phyloP scores from a whole-genome alignment of 2,329 filamentous ascomycete species.

The Piedraia hortae region DNA sequence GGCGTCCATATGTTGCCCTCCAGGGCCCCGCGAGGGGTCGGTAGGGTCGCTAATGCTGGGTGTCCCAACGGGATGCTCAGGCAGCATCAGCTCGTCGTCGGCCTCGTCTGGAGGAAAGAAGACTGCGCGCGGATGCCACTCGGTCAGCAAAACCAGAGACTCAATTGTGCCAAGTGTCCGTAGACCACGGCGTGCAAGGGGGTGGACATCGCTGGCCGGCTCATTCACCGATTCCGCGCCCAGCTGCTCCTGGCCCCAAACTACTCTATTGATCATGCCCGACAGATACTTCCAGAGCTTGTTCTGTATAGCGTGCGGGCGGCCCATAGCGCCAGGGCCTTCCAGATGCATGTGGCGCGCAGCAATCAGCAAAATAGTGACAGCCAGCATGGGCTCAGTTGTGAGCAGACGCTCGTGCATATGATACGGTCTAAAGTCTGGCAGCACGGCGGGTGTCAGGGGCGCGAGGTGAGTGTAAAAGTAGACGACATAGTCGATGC shows the following conservation, averaged over 20 bases:
- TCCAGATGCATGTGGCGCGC: slow-evolving; percentile 62
- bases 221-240: slow-evolving; percentile 48
- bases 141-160: slow-evolving; percentile 74
- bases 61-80: slow-evolving; percentile 39
- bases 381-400: slow-evolving; percentile 76
- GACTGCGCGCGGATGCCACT: slow-evolving; percentile 86
- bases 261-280: slow-evolving; percentile 79
- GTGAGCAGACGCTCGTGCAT: slow-evolving; percentile 56
- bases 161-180: slow-evolving; percentile 84
- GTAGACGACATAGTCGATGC: slow-evolving; percentile 81
- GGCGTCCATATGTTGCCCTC: slow-evolving; percentile 66
- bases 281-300: slow-evolving; percentile 85
- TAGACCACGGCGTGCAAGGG: slow-evolving; percentile 34
- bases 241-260: slow-evolving; percentile 92
- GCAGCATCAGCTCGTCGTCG: slow-evolving; percentile 34
- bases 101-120: slow-evolving; percentile 61
- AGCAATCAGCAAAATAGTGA: slow-evolving; percentile 73
- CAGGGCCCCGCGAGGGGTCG: slow-evolving; percentile 29
- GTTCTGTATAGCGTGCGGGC: slow-evolving; percentile 78
- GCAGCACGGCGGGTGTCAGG: slow-evolving; percentile 76
- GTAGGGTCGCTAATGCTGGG: slow-evolving; percentile 31
- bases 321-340: slow-evolving; percentile 53
- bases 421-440: slow-evolving; percentile 60
- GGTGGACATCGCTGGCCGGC: slow-evolving; percentile 38
- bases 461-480: slow-evolving; percentile 83